A percentile compares a stretch with the other conserved stretches of the same genome.
Conservation (phyloP, 805 yeast species). For the Monosporozyma solicola region DNA sequence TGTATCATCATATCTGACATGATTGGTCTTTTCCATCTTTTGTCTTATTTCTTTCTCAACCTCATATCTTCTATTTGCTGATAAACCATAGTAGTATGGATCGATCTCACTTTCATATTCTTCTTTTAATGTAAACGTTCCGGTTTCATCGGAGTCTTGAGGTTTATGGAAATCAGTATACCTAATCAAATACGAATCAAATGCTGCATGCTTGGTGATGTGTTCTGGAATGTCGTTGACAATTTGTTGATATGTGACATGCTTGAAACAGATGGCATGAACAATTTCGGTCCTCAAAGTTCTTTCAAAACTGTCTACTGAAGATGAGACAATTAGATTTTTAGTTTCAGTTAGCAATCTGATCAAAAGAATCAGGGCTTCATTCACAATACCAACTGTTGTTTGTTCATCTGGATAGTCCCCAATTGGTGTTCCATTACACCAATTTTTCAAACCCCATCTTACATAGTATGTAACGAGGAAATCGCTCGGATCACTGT, state of each 20-base stretch:
- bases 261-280: slow-evolving; percentile 72
- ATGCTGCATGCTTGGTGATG: slow-evolving; percentile 58
- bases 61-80: slow-evolving; percentile 74
- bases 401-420: slow-evolving; percentile 37
- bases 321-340: slow-evolving; percentile 42
- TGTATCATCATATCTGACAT: slow-evolving; percentile 37
- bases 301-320: slow-evolving; percentile 39
- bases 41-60: slow-evolving; percentile 59
- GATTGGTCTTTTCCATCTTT: slow-evolving; percentile 34
- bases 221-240: slow-evolving; percentile 67
- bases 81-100: slow-evolving; percentile 74
- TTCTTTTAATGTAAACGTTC: slow-evolving; percentile 59
- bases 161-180: slow-evolving; percentile 60
- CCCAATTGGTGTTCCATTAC: slow-evolving; percentile 34
- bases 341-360: slow-evolving; percentile 60
- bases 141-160: slow-evolving; percentile 45
- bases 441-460: slow-evolving; percentile 60
- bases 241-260: slow-evolving; percentile 62
- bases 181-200: slow-evolving; percentile 51
- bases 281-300: slow-evolving; percentile 63
- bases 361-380: slow-evolving; percentile 60
- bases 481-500: slow-evolving; percentile 47
- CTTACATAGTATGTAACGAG: slow-evolving; percentile 52
- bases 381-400: slow-evolving; percentile 63
- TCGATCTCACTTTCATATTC: slow-evolving; percentile 49